phyloP scores from a whole-genome alignment of 768 basidiomycete genomes.

The Amanita rimosa region DNA sequence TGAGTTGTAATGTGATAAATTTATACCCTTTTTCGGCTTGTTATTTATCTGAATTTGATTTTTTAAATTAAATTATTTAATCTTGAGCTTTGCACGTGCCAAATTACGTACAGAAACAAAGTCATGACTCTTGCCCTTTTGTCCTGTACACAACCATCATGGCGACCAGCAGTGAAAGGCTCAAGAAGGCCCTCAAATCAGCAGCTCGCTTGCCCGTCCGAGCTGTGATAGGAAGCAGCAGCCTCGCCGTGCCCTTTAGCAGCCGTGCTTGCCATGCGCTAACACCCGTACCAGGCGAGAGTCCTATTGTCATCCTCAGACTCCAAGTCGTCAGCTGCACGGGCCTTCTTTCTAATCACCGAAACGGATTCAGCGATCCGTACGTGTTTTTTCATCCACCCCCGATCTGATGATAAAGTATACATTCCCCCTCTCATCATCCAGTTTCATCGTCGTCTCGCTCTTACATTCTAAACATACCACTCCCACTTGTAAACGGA shows the following conservation, averaged over 20 bases:
- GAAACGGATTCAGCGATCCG: slow-evolving; percentile 68
- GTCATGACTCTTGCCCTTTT: too few species aligned
- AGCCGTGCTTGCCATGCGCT: slow-evolving; percentile 14
- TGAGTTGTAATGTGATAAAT: not conserved
- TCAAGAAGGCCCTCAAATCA: slow-evolving; percentile 48
- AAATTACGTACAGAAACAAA: too few species aligned
- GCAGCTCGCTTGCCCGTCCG: slow-evolving; percentile 45
- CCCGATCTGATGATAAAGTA: not conserved
- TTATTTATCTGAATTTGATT: not conserved
- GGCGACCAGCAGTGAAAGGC: slow-evolving; percentile 19
- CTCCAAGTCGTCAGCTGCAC: slow-evolving; percentile 60
- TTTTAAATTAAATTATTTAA: too few species aligned
- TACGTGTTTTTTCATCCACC: slow-evolving; percentile 24
- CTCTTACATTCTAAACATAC: slow-evolving; percentile 40
- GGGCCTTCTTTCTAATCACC: slow-evolving; percentile 51
- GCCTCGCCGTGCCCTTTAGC: slow-evolving; percentile 4
- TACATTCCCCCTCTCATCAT: too few species aligned
- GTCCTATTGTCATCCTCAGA: slow-evolving; percentile 53
- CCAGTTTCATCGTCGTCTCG: slow-evolving; percentile 62
- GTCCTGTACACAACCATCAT: not conserved
- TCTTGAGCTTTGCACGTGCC: not conserved
- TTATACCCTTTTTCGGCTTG: not conserved
- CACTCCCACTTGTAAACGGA: slow-evolving; percentile 70
- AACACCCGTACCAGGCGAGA: slow-evolving; percentile 45
- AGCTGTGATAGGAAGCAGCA: slow-evolving; percentile 23